Evolutionary conservation across 805 yeast genomes (phyloP), one percentile per base, ranked within the genome.

Genomic region (Starmerella roubikii): DNA sequence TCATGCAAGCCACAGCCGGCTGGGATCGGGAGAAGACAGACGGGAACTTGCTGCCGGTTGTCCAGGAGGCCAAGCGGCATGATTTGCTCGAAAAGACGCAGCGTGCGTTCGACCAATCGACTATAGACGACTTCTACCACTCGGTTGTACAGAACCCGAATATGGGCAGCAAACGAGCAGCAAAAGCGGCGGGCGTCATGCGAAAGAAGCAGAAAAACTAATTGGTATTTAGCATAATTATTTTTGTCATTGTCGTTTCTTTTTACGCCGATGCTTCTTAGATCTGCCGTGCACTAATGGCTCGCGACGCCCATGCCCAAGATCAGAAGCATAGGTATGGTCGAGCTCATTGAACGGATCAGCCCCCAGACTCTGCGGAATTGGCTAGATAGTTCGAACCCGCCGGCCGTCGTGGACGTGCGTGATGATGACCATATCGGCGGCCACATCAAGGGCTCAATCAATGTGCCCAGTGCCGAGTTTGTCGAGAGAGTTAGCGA

Each of bases 381-480:
- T 17, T 57, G 60, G 61, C 47, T 57, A 25, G 47, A 39, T 33
- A 33, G 42, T 26, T 13, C 37, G 13, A 50, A 54, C n/a, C 48
- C 54, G 10, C 49, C 59, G 6, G 54, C 54, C 3, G 69, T 86
- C 3, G 68, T 88, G 2, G 97, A 86, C 51, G 95, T 88, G 2
- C 67, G 97, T 38, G 96, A 86, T 39, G 67, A 71, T 7, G 96
- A 88, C 57, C 71, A 68, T 53, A 56, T 78, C 30, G 96, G 96
- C 2, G 76, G 93, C 24, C 84, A 79, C 51, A 71, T 79, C 38
- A 59, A 54, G 37, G 67, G 69, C 9, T 67, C 79, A 13, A 53
- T 67, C 32, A 74, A 76, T 56, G 66, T 66, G 35, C 78, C 91
- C 1, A 65, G 78, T 12, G 53, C 61, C 1, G 54, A 61, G 16